Conservation (phyloP, 768 basidiomycete species). For the Tricholoma furcatifolium region DNA sequence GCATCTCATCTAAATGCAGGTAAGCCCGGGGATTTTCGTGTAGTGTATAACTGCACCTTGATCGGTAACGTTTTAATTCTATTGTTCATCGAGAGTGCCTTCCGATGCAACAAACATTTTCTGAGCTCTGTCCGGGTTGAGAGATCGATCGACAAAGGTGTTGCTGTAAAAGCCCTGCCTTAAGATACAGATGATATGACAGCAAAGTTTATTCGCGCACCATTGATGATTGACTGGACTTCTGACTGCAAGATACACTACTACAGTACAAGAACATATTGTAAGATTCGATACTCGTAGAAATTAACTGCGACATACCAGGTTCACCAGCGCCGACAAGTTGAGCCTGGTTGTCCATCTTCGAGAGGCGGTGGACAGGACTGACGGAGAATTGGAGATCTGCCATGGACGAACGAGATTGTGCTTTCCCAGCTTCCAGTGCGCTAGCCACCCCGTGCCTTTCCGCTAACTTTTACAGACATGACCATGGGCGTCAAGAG, state of each 20-base stretch:
- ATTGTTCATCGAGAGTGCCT: slow-evolving; percentile 21
- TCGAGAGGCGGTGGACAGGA: slow-evolving; percentile 77
- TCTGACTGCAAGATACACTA: slow-evolving; percentile 72
- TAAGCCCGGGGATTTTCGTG: not conserved
- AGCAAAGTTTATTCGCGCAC: slow-evolving; percentile 32
- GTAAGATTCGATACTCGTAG: not conserved
- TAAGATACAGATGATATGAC: not conserved
- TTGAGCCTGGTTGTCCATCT: slow-evolving; percentile 76
- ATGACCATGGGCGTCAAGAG: too few species aligned
- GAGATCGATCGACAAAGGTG: slow-evolving; percentile 46
- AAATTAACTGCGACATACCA: slow-evolving; percentile 31
- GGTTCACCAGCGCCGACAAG: slow-evolving; percentile 80
- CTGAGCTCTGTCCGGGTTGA: slow-evolving; percentile 54
- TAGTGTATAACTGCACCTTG: slow-evolving; percentile 43
- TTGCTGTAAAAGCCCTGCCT: slow-evolving; percentile 26
- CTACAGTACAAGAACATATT: not conserved
- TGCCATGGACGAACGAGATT: slow-evolving; percentile 65
- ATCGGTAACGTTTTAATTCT: slow-evolving; percentile 48
- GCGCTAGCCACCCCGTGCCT: slow-evolving; percentile 30
- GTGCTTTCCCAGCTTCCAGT: slow-evolving; percentile 44
- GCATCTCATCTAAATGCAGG: slow-evolving; percentile 49
- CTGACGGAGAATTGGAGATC: slow-evolving; percentile 78
- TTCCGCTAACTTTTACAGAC: slow-evolving; percentile 36
- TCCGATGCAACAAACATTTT: slow-evolving; percentile 57
- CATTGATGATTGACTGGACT: slow-evolving; percentile 49